Evolutionary conservation across 2,329 filamentous ascomycete species (phyloP).

Genomic region (Penicillium frequentans): DNA sequence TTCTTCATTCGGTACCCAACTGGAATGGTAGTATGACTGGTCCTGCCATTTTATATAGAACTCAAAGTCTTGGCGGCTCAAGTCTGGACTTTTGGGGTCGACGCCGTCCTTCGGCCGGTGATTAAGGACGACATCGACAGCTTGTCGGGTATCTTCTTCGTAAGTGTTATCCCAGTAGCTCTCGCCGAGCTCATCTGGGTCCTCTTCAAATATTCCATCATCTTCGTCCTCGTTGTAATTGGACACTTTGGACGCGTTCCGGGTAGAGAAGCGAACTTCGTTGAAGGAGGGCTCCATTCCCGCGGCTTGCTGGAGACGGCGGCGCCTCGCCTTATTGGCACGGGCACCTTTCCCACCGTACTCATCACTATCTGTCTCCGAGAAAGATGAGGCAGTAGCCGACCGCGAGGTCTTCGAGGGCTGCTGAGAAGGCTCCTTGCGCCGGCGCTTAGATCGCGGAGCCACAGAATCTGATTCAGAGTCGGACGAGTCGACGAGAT

Average conservation of each 20-base stretch:
- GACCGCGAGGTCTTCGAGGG: slow-evolving; percentile 50
- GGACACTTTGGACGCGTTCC: slow-evolving; percentile 73
- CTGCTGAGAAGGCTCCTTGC: slow-evolving; percentile 52
- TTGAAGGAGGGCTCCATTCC: slow-evolving; percentile 65
- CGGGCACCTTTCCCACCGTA: slow-evolving; percentile 76
- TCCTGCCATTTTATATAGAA: slow-evolving; percentile 96
- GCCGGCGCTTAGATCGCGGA: slow-evolving; percentile 49
- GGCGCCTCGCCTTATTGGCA: slow-evolving; percentile 71
- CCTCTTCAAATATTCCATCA: slow-evolving; percentile 56
- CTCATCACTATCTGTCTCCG: slow-evolving; percentile 65
- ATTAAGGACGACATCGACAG: slow-evolving; percentile 87
- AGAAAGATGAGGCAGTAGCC: slow-evolving; percentile 62
- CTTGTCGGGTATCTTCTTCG: slow-evolving; percentile 75
- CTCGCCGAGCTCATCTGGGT: slow-evolving; percentile 62
- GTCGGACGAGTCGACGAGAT: slow-evolving; percentile 62
- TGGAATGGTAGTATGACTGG: slow-evolving; percentile 91
- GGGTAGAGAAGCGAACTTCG: slow-evolving; percentile 89
- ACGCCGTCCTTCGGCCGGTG: slow-evolving; percentile 74
- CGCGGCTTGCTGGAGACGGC: slow-evolving; percentile 66
- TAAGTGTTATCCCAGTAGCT: slow-evolving; percentile 66
- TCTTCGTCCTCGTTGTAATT: slow-evolving; percentile 70
- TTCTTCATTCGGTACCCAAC: slow-evolving; percentile 80
- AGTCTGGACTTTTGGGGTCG: slow-evolving; percentile 37
- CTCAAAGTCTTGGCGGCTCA: slow-evolving; percentile 71
- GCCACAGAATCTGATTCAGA: slow-evolving; percentile 73